These are phyloP conservation scores for Phoma sp. DNA, from an alignment of 2,329 filamentous ascomycete species.

Conservation along the genomic window DNA sequence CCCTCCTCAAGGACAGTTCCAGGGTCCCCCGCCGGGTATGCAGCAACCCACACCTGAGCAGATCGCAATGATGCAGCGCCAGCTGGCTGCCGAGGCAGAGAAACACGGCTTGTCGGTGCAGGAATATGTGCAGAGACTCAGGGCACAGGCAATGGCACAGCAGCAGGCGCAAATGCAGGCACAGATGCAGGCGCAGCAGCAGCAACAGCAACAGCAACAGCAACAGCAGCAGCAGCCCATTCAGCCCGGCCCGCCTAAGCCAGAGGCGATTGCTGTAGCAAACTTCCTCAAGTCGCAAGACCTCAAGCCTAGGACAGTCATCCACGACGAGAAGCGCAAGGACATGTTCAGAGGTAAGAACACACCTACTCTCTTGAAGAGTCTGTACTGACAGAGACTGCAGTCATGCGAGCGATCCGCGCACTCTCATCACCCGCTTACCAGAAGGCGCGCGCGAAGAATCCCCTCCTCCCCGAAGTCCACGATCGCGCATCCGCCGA, in stretches of 20 bases:
- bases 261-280: constrained; percentile 85
- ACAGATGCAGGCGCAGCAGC: constrained; percentile 29
- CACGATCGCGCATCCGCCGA: constrained; percentile 87
- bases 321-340: constrained; percentile 94
- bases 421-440: constrained; percentile 89
- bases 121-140: constrained; percentile 71
- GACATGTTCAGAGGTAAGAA: constrained; percentile 91
- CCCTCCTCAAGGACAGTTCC: constrained; percentile 21
- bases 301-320: constrained; percentile 87
- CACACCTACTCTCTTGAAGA: background rate
- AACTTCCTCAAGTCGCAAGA: constrained; percentile 84
- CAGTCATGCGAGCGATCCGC: constrained; percentile 94
- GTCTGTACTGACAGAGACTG: background rate
- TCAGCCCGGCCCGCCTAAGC: constrained; percentile 80
- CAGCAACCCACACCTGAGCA: constrained; percentile 78
- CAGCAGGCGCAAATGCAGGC: constrained; percentile 53
- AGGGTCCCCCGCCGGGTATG: constrained; percentile 26
- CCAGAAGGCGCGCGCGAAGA: constrained; percentile 85
- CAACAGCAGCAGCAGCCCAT: constrained; percentile 63
- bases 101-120: constrained; percentile 84
- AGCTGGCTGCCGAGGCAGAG: constrained; percentile 80
- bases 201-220: constrained; percentile 46
- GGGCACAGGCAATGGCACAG: constrained; percentile 61
- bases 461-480: constrained; percentile 84
- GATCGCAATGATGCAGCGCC: constrained; percentile 80